Percentiles rank a stretch among this genome's conserved stretches.
phyloP scores from a whole-genome alignment of 2,329 filamentous ascomycete species.

The Chrysosporium queenslandicum region DNA sequence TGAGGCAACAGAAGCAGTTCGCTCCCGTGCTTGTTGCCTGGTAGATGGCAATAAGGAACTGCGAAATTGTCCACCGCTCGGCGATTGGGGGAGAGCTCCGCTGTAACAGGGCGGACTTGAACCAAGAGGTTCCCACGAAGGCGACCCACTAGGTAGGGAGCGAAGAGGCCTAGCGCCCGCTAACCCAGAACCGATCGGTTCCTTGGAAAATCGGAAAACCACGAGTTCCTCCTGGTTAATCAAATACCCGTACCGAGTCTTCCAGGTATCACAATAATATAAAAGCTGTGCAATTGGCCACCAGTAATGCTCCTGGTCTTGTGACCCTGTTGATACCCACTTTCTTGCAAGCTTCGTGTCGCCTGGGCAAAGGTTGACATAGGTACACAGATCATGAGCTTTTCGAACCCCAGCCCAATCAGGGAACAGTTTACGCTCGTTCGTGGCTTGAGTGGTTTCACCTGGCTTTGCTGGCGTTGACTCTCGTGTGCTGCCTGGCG shows the following conservation, averaged over 20 bases:
- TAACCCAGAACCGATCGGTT: constrained; percentile 5
- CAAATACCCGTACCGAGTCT: constrained; percentile 12
- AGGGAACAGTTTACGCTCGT: background rate
- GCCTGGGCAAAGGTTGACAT: constrained; percentile 4
- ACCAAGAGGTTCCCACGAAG: too few species aligned
- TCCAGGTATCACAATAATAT: constrained; percentile 3
- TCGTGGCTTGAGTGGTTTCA: background rate
- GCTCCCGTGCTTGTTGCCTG: background rate
- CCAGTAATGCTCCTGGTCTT: background rate
- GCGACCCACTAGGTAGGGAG: too few species aligned
- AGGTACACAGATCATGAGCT: background rate
- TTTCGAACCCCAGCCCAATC: background rate
- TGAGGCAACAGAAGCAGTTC: background rate
- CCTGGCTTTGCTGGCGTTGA: too few species aligned
- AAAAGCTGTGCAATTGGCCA: constrained; percentile 10
- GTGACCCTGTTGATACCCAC: background rate
- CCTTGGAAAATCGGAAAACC: constrained; percentile 10
- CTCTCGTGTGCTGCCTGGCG: too few species aligned
- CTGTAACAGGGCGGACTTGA: too few species aligned
- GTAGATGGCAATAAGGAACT: background rate
- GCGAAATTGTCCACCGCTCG: background rate
- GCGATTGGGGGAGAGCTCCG: too few species aligned
- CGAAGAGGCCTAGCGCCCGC: too few species aligned
- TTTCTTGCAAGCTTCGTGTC: constrained; percentile 11
- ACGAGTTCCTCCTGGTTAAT: constrained; percentile 12